phyloP scores from a whole-genome alignment of 2,329 filamentous ascomycete species.

The Exserohilum turcica region DNA sequence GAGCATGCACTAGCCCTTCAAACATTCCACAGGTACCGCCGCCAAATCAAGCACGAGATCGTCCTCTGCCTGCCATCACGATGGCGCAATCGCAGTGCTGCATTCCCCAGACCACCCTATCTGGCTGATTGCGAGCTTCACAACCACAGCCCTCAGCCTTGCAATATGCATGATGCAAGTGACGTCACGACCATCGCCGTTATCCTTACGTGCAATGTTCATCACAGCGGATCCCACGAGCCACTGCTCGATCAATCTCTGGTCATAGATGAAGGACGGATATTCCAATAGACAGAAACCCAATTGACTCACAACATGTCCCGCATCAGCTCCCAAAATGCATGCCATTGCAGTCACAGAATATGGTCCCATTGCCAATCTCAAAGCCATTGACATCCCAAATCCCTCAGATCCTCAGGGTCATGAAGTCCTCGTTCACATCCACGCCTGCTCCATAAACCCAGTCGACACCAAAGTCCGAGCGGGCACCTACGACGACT shows the following conservation, averaged over 20 bases:
- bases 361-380: constrained; percentile 8
- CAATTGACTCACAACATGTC: background rate
- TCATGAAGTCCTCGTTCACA: constrained; percentile 6
- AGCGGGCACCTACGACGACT: constrained; percentile 11
- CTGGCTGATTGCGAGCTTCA: no score
- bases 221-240: background rate
- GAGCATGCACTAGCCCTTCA: no score
- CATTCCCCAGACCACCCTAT: background rate
- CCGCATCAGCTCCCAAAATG: background rate
- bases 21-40: no score
- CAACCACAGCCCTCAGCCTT: background rate
- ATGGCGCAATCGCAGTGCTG: background rate
- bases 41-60: no score
- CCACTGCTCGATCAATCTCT: background rate
- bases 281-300: background rate
- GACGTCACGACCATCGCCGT: constrained; percentile 7
- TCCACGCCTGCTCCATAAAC: constrained; percentile 9
- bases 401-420: background rate
- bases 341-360: constrained; percentile 11
- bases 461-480: constrained; percentile 12
- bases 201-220: constrained; percentile 1
- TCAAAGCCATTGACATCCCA: constrained; percentile 3
- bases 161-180: background rate
- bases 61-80: background rate
- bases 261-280: background rate